Base-by-base conservation (phyloP, 352 stramenopile genomes). In the Globisporangium megalacanthum region DNA sequence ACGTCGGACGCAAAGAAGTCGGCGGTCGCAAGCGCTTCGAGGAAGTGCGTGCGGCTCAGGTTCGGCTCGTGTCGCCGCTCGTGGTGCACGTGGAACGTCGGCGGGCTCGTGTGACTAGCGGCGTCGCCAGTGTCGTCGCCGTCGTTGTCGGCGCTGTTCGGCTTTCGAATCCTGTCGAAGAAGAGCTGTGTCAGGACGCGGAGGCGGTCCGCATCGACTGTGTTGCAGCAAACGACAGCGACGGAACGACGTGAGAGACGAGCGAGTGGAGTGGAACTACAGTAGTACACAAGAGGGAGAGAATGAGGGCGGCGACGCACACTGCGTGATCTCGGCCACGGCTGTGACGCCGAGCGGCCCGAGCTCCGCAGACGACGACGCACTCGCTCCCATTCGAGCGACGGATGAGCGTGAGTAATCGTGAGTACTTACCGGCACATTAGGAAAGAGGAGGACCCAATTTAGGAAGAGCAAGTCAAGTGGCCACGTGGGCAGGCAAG, bases 241-340 rank as follows among this genome's bases (percentile, higher is more conserved):
- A 29, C 25, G 2, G 25, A 29, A 29, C 39, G 39, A 45, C 14
- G 8, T 45, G 7, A 7, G 39, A 45, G 14, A 45, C 39, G 39
- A 45, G 39, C 8, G 1, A 45, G 39, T 29, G 25, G 25, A 4
- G 25, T 29, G 25, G 25, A 29, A 29, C 25, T 29, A 19, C 36
- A 31, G 48, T 10, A 52, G 44, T 33, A 20, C 56, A 44, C 4
- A 37, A 25, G 6, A 22, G 7, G 19, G 31, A 49, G 6, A 37
- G 42, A 22, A 3, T 14, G 2, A 7, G n/a, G 2, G 10, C n/a
- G 15, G 13, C 2, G 4, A 48, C 68, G 51, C 56, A 83, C 79
- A 74, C 47, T 84, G 69, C n/a, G 72, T 83, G 61, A 86, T 74
- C 57, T 81, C 72, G 0, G 71, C 67, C 13, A 86, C 77, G 19